Evolutionary conservation across 2,329 filamentous ascomycete genomes (phyloP), one percentile per base, ranked within the genome.

Genomic region (Atkinsonella hypoxylon): DNA sequence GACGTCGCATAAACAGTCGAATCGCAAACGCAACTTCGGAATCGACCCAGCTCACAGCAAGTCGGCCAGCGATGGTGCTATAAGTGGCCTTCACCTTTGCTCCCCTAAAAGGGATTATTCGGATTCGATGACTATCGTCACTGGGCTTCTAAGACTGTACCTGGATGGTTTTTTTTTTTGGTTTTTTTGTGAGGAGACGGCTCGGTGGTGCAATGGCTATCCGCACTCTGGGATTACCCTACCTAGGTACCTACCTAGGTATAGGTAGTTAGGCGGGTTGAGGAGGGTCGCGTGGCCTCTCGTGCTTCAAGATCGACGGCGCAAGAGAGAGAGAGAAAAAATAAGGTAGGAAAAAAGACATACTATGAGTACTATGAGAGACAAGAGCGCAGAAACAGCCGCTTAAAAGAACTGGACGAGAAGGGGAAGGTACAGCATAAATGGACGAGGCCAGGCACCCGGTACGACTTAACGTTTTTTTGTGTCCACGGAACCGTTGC

Each of bases 171-270:
- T n/a, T 26, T 47, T 22, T 41, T 48, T 45, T 45, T 31, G 41
- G 11, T n/a, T 26, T 47, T 22, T 41, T 48, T 45, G 48, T 31
- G 41, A 43, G 48, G 45, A 45, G 48, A 36, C 31, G 38, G 38
- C 41, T 49, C 52, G 48, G 43, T 44, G 49, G 49, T 51, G 49
- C 45, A 48, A 44, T 50, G 30, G 20, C n/a, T 20, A 47, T 39
- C 31, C 22, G 48, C 44, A 40, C 17, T 47, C 26, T 26, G 7
- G 26, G 8, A 26, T 7, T 26, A 26, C 26, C 26, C 26, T 26
- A 26, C 26, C 26, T 26, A 6, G 26, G 26, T 26, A 26, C 26
- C 26, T n/a, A n/a, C n/a, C n/a, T n/a, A 26, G 7, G 26, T 36
- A 2, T 13, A 12, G n/a, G 36, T 22, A 22, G 47, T 22, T 44